Conservation (phyloP, 768 basidiomycete genomes). For the Leccinum ochraceum region DNA sequence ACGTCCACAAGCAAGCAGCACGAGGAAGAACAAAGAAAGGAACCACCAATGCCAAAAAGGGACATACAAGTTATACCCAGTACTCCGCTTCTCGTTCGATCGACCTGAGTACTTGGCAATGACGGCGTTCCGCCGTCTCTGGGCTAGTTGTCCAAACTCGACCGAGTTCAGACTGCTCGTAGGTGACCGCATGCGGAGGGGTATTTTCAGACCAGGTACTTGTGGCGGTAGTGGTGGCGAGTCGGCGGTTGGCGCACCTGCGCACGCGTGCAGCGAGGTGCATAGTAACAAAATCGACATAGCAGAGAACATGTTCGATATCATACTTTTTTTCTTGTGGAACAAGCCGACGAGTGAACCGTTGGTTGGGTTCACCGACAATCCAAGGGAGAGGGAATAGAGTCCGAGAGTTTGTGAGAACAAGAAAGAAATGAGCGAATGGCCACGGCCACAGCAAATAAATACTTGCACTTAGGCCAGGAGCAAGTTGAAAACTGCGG, state of each 20-base stretch:
- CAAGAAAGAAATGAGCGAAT: not conserved
- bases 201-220: constrained; percentile 20
- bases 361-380: not conserved
- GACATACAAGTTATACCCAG: constrained; percentile 56
- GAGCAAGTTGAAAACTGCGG: constrained; percentile 7
- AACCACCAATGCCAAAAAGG: not conserved
- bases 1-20: not conserved
- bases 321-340: constrained; percentile 13
- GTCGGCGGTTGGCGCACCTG: constrained; percentile 17
- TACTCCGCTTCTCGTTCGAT: constrained; percentile 39
- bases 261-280: constrained; percentile 6
- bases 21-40: no score
- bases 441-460: not conserved
- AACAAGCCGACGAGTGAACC: not conserved
- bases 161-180: not conserved
- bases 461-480: constrained; percentile 1
- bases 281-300: constrained; percentile 16
- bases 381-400: not conserved
- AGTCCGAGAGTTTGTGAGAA: not conserved
- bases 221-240: not conserved
- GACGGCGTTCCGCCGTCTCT: constrained; percentile 43
- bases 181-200: constrained; percentile 22
- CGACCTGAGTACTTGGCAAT: constrained; percentile 48
- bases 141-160: constrained; percentile 36
- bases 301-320: constrained; percentile 11